Evolutionary conservation across 2,329 filamentous ascomycete species (phyloP), one percentile per base, ranked within the genome.

Genomic region (Aspergillus sp.): DNA sequence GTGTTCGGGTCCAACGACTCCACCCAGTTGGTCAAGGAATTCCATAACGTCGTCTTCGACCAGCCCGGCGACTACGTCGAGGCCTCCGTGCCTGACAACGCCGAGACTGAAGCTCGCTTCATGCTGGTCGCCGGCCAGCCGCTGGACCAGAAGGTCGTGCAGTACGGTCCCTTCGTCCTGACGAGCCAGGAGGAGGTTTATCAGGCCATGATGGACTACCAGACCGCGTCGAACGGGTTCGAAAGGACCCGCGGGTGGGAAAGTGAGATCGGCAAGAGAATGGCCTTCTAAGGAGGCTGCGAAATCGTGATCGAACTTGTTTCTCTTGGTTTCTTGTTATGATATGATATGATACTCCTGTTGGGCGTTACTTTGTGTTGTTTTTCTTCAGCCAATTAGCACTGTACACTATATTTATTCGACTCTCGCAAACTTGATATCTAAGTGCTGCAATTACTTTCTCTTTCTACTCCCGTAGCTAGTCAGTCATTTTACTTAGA

Each of bases 11-110:
- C 81, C 75, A 80, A 57, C 49, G 69, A 73, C 63, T 66, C 69
- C 18, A 69, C 66, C 47, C 58, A 67, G 56, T 3, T 61, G 4
- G 66, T 74, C 31, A 67, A 73, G 57, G 84, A 90, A 71, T 97
- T 87, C 74, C 88, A 97, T 78, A 97, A 95, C 73, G 90, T 95
- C 24, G 91, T 97, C 6, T 96, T 98, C 71, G 88, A 92, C 69
- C 85, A 87, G 64, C 81, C 85, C 29, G 94, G 94, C 50, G 91
- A 96, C 68, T 83, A 85, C 29, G 84, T 98, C 9, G 83, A 90
- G 63, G 86, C 88, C 2, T 84, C 85, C 54, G 90, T 95, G 11
- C 84, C 86, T 3, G 84, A 85, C 12, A 84, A 81, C 49, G 90
- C 90, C 0, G 82, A 84, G 39, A 82, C 85, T 66, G 78, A 78